These are phyloP conservation scores for Chalaropsis thielavioides DNA, from an alignment of 2,329 filamentous ascomycete species.

Conservation along the genomic window DNA sequence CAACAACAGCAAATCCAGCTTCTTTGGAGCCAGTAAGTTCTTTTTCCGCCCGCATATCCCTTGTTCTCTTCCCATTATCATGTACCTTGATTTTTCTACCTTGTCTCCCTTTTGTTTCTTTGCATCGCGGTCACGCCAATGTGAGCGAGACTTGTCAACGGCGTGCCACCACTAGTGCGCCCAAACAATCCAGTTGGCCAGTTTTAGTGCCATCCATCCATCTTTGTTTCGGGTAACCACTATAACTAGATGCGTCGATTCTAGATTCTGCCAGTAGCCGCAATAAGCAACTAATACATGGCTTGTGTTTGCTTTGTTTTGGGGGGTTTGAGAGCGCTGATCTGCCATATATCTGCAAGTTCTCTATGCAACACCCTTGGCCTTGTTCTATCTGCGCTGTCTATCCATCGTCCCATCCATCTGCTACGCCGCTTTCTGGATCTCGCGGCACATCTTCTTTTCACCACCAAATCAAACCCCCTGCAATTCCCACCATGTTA, in stretches of 20 bases:
- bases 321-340: background rate
- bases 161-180: background rate
- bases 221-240: background rate
- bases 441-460: background rate
- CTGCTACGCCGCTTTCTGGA: background rate
- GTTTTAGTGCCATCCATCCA: background rate
- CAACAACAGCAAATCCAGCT: slow-evolving; percentile 21
- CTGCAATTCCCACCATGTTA: background rate
- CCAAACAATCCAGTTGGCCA: background rate
- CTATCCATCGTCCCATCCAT: background rate
- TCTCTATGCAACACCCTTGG: background rate
- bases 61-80: background rate
- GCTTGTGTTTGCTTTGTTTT: background rate
- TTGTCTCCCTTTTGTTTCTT: background rate
- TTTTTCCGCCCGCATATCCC: background rate
- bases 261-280: background rate
- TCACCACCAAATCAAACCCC: background rate
- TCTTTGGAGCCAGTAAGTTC: slow-evolving; percentile 9
- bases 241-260: background rate
- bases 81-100: background rate
- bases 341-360: background rate
- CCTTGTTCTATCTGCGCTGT: background rate
- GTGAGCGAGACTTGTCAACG: background rate
- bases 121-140: background rate
- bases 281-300: background rate